phyloP scores from a whole-genome alignment of 78 protist species.

The Dictyostelium citrinum region DNA sequence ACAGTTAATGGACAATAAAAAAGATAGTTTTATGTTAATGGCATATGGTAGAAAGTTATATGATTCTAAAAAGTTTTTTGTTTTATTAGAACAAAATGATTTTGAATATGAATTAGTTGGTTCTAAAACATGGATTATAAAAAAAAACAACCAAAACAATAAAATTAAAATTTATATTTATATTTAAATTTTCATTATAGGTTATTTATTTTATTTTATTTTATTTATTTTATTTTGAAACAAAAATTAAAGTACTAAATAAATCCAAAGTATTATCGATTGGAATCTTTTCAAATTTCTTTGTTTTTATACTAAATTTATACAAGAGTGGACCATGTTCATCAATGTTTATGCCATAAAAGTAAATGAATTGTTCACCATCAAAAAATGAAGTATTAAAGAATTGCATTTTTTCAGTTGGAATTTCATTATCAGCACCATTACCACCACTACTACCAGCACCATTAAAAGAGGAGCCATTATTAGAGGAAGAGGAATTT shows the following conservation, averaged over 20 bases:
- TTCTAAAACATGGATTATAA: constrained; percentile 30
- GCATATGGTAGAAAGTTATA: constrained; percentile 40
- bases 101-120: constrained; percentile 34
- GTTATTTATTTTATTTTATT: neutral
- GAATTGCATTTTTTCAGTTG: constrained; percentile 44
- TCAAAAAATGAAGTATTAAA: constrained; percentile 29
- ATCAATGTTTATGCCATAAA: constrained; percentile 43
- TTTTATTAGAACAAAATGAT: constrained; percentile 25
- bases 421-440: neutral
- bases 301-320: constrained; percentile 20
- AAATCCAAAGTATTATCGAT: constrained; percentile 6
- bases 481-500: neutral
- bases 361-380: constrained; percentile 48
- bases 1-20: constrained; percentile 47
- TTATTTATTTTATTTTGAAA: constrained; percentile 14
- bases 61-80: constrained; percentile 29
- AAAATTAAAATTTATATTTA: neutral
- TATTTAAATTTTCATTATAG: neutral
- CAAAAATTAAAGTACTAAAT: constrained; percentile 31
- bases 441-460: too few species aligned
- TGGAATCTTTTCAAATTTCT: constrained; percentile 37
- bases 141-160: neutral
- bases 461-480: neutral
- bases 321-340: constrained; percentile 43
- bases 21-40: constrained; percentile 34